phyloP scores from a whole-genome alignment of 192 early-diverging fungal species.

The Pecoramyces ruminantium region DNA sequence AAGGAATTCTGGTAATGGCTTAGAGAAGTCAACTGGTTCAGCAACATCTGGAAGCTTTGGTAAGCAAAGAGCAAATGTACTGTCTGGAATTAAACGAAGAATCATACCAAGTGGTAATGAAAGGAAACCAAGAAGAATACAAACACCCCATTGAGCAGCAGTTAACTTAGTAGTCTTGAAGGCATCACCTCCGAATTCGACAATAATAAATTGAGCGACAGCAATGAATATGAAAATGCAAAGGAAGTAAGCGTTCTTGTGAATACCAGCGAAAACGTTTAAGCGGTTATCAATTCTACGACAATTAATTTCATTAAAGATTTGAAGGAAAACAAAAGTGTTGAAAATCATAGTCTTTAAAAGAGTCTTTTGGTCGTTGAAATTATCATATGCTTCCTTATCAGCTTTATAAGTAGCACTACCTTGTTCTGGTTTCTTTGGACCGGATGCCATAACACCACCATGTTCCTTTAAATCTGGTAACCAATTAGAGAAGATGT shows the following conservation, averaged over 20 bases:
- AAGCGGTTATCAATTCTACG: conserved; percentile 54
- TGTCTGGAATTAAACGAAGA: conserved; percentile 73
- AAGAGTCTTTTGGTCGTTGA: background rate
- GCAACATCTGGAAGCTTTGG: background rate
- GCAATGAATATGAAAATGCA: conserved; percentile 59
- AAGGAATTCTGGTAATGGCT: background rate
- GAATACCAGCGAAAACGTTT: conserved; percentile 76
- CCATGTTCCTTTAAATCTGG: no score
- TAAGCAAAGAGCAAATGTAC: background rate
- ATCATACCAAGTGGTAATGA: conserved; percentile 72
- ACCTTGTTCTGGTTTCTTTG: no score
- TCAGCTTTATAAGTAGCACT: no score
- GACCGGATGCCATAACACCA: background rate
- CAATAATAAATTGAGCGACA: conserved; percentile 67
- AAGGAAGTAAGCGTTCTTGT: conserved; percentile 62
- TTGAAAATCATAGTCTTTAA: background rate
- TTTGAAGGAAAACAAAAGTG: background rate
- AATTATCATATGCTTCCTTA: no score
- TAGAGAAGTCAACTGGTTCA: background rate
- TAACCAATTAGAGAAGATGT: conserved; percentile 23
- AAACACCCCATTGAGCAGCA: conserved; percentile 67
- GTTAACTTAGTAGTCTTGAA: conserved; percentile 57
- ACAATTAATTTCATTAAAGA: conserved; percentile 18
- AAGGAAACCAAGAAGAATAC: conserved; percentile 55
- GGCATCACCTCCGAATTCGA: conserved; percentile 71